Evolutionary conservation across 1,139 yeast genomes (phyloP).

Genomic region (Pichia sp.): DNA sequence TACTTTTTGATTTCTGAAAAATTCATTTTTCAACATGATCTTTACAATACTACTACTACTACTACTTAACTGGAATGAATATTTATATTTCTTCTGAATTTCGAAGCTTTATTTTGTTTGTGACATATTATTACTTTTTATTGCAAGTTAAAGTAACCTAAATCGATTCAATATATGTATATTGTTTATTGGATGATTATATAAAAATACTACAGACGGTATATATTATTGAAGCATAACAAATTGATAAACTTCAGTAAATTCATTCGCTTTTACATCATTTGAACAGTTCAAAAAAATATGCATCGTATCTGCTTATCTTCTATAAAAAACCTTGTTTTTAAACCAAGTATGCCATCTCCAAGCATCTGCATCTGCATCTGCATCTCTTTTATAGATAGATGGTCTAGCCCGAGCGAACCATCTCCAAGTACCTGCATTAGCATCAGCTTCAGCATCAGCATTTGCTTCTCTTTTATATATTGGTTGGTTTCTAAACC

Average conservation of each 20-base stretch:
- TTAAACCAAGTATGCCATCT: neutral
- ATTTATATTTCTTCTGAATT: too few species aligned
- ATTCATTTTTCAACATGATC: neutral
- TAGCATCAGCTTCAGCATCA: neutral
- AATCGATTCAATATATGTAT: too few species aligned
- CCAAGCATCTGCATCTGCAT: neutral
- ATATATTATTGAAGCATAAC: too few species aligned
- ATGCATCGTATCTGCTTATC: neutral
- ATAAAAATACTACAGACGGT: too few species aligned
- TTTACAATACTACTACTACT: too few species aligned
- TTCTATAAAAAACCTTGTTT: neutral
- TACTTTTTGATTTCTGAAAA: neutral
- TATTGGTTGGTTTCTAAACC: neutral
- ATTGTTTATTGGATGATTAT: too few species aligned
- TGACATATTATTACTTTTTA: too few species aligned
- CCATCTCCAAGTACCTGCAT: neutral
- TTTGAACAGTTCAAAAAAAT: neutral
- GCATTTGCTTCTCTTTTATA: constrained; percentile 4
- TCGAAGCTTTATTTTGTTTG: too few species aligned
- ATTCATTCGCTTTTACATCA: too few species aligned
- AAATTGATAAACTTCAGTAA: too few species aligned
- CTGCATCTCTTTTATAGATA: neutral
- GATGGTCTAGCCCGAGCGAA: neutral
- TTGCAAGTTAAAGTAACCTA: too few species aligned
- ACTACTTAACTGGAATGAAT: too few species aligned